Evolutionary conservation across 768 basidiomycete genomes (phyloP).

Genomic region (Thelephora aurantiotincta): DNA sequence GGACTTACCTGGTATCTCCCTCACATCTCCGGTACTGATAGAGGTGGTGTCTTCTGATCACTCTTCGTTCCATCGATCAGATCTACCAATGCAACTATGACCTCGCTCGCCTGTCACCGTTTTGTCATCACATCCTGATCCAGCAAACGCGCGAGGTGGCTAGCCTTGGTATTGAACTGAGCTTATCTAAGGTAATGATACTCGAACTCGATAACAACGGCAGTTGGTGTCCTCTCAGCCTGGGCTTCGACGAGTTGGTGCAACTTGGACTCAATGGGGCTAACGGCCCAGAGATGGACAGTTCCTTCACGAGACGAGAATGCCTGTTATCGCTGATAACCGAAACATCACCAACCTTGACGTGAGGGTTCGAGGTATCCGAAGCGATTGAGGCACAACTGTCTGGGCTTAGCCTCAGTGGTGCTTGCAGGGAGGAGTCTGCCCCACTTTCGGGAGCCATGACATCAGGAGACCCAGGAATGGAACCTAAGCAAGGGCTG

Average conservation of each 20-base stretch:
- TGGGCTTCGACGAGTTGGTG: constrained; percentile 8
- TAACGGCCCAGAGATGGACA: constrained; percentile 11
- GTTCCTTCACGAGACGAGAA: constrained; percentile 12
- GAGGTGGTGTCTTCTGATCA: constrained; percentile 72
- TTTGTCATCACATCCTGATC: constrained; percentile 76
- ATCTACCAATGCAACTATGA: constrained; percentile 81
- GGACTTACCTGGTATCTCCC: too few relatives aligned
- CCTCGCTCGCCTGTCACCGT: constrained; percentile 93
- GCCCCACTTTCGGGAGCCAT: constrained; percentile 30
- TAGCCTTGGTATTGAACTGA: constrained; percentile 4
- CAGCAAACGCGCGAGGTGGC: constrained; percentile 7
- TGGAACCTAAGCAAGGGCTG: constrained; percentile 17
- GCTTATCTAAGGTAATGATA: constrained; percentile 3
- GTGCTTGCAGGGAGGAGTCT: constrained; percentile 26
- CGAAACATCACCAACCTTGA: constrained; percentile 7
- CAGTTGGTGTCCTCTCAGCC: constrained; percentile 9
- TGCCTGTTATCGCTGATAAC: constrained; percentile 7
- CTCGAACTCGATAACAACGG: constrained; percentile 15
- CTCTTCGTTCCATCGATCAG: constrained; percentile 84
- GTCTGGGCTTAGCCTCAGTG: constrained; percentile 17
- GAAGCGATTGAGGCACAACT: constrained; percentile 21
- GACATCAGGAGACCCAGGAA: constrained; percentile 40
- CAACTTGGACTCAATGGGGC: constrained; percentile 6
- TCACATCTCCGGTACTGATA: constrained; percentile 19
- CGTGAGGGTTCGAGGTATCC: constrained; percentile 23